phyloP scores from a whole-genome alignment of 345 rosid species.

The Alliaria petiolata region DNA sequence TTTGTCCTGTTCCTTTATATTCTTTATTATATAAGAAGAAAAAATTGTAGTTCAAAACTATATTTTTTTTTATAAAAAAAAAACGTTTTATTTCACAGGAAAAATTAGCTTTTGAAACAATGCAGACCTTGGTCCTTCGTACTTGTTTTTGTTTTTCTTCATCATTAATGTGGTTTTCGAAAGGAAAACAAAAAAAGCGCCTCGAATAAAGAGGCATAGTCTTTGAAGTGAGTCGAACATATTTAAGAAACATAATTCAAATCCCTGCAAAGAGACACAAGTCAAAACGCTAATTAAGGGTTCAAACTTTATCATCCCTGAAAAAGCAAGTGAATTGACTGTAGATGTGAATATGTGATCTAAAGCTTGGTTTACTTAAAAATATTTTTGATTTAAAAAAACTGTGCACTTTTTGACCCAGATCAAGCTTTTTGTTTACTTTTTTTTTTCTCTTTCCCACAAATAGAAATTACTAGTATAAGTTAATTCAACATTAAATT shows the following conservation, averaged over 20 bases:
- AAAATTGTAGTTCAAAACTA: too few relatives aligned
- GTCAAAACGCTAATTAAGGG: background rate
- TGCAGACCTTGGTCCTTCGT: too few relatives aligned
- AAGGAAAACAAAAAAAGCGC: background rate
- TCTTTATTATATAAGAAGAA: background rate
- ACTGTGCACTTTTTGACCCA: background rate
- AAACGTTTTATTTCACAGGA: too few relatives aligned
- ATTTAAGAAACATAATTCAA: background rate
- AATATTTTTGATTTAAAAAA: background rate
- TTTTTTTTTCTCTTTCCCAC: background rate
- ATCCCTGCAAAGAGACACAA: background rate
- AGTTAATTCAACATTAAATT: background rate
- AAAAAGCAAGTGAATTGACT: background rate
- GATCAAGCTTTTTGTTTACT: background rate
- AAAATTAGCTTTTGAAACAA: background rate
- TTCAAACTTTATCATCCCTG: slow-evolving; percentile 4
- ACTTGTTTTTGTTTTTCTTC: background rate
- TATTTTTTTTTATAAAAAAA: too few relatives aligned
- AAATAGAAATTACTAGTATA: background rate
- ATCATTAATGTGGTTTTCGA: background rate
- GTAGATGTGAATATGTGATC: background rate
- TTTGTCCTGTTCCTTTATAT: background rate
- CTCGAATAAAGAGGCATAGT: background rate
- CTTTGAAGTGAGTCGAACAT: background rate
- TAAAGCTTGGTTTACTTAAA: background rate